These are phyloP conservation scores for Sedum album DNA, from an alignment of 164 flowering plant genomes.

Conservation along the genomic window DNA sequence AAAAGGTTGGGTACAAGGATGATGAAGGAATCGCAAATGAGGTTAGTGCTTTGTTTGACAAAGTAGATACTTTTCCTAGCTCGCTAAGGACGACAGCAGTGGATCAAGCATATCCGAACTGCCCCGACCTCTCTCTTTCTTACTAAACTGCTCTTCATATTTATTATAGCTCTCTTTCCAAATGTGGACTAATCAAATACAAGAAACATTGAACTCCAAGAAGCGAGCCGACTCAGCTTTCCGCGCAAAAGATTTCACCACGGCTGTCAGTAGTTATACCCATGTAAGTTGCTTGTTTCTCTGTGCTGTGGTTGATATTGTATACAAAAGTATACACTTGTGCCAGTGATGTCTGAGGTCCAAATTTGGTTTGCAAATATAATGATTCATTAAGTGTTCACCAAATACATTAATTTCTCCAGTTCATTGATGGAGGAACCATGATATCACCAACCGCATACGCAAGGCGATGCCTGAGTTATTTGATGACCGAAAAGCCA, in stretches of 20 bases:
- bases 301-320: too few relatives aligned
- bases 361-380: not conserved
- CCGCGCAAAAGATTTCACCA: conserved; percentile 36
- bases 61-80: not conserved
- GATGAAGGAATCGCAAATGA: conserved; percentile 85
- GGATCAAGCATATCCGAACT: not conserved
- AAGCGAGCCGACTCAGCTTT: conserved; percentile 53
- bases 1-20: conserved; percentile 80
- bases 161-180: conserved; percentile 47
- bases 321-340: not conserved
- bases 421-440: conserved; percentile 56
- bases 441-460: conserved; percentile 49
- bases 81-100: not conserved
- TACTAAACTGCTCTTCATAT: not conserved
- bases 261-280: conserved; percentile 44
- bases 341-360: not conserved
- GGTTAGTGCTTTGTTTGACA: conserved; percentile 28
- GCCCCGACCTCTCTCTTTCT: not conserved
- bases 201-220: conserved; percentile 42
- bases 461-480: conserved; percentile 49
- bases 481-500: conserved; percentile 40
- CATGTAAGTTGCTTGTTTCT: conserved; percentile 22
- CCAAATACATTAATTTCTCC: not conserved
- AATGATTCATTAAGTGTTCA: too few relatives aligned
- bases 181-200: conserved; percentile 54